These are phyloP conservation scores for Peziza echinospora DNA, from an alignment of 495 filamentous ascomycete genomes.

Conservation along the genomic window DNA sequence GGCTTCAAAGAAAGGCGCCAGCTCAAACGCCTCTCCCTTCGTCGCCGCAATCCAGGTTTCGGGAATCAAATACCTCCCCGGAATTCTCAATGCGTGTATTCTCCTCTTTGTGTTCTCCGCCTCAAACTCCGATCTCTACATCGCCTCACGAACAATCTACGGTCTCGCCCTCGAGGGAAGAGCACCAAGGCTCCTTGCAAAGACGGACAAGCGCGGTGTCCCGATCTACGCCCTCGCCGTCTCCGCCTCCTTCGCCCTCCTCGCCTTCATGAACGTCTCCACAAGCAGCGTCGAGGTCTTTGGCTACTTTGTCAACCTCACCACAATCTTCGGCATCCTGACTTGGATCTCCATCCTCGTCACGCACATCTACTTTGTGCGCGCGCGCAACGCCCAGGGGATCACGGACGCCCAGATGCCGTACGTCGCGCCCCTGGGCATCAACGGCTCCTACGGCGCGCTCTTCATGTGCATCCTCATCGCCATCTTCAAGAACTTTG, in stretches of 20 bases:
- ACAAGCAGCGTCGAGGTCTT: conserved; percentile 48
- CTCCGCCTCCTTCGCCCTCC: conserved; percentile 37
- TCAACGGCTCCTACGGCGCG: conserved; percentile 42
- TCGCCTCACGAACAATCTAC: conserved; percentile 61
- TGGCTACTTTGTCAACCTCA: conserved; percentile 66
- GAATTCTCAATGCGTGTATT: conserved; percentile 43
- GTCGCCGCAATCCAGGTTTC: conserved; percentile 37
- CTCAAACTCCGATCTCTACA: conserved; percentile 62
- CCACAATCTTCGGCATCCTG: conserved; percentile 57
- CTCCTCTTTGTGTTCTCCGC: conserved; percentile 63
- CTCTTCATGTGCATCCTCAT: conserved; percentile 49
- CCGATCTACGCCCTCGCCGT: conserved; percentile 45
- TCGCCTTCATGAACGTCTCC: conserved; percentile 62
- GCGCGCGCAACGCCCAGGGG: conserved; percentile 48
- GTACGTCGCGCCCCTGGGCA: conserved; percentile 51
- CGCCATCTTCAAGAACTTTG: conserved; percentile 55
- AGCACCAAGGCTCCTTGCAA: conserved; percentile 47
- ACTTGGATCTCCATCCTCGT: conserved; percentile 73
- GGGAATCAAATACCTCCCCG: conserved; percentile 30
- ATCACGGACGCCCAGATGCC: conserved; percentile 42
- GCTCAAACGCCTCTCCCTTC: conserved; percentile 32
- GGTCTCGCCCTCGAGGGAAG: conserved; percentile 56
- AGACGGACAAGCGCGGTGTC: conserved; percentile 53
- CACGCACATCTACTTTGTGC: conserved; percentile 60
- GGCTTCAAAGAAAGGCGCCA: conserved; percentile 23